Percentiles rank a stretch among this genome's conserved stretches.
Evolutionary conservation across 768 basidiomycete species (phyloP).

Genomic region (Trametes maxima): DNA sequence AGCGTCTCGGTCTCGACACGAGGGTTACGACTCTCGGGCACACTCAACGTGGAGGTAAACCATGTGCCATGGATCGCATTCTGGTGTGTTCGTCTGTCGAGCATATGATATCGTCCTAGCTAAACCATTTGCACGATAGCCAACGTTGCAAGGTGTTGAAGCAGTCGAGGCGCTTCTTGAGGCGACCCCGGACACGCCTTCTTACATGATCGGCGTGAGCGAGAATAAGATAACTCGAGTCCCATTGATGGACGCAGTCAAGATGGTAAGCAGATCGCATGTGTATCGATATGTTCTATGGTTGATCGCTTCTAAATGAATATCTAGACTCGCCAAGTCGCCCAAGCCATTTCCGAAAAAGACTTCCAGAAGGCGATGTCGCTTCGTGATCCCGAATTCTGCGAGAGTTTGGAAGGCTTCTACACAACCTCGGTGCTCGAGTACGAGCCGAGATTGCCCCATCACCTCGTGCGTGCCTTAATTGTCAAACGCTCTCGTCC

Average conservation of each 20-base stretch:
- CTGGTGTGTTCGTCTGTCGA: conserved; percentile 53
- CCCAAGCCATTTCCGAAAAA: conserved; percentile 75
- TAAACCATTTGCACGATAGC: conserved; percentile 47
- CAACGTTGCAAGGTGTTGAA: conserved; percentile 94
- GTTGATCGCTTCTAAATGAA: conserved; percentile 9
- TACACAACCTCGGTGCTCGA: conserved; percentile 66
- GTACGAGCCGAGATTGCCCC: conserved; percentile 34
- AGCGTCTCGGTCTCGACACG: conserved; percentile 89
- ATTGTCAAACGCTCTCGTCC: not conserved
- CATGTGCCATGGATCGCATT: conserved; percentile 92
- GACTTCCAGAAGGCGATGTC: conserved; percentile 89
- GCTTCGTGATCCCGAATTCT: conserved; percentile 89
- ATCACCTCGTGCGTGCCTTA: conserved; percentile 32
- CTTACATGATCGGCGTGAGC: conserved; percentile 94
- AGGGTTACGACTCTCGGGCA: conserved; percentile 97
- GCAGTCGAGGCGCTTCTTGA: conserved; percentile 88
- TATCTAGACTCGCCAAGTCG: conserved; percentile 80
- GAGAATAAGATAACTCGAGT: conserved; percentile 96
- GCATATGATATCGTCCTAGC: not conserved
- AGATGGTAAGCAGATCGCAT: conserved; percentile 54
- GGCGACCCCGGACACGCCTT: conserved; percentile 86
- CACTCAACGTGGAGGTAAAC: conserved; percentile 92
- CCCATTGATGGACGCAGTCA: conserved; percentile 91
- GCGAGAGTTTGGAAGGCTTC: conserved; percentile 87
- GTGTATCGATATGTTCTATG: not conserved